Conservation (phyloP, 208 protist genomes). For the Leishmania tarentolae region DNA sequence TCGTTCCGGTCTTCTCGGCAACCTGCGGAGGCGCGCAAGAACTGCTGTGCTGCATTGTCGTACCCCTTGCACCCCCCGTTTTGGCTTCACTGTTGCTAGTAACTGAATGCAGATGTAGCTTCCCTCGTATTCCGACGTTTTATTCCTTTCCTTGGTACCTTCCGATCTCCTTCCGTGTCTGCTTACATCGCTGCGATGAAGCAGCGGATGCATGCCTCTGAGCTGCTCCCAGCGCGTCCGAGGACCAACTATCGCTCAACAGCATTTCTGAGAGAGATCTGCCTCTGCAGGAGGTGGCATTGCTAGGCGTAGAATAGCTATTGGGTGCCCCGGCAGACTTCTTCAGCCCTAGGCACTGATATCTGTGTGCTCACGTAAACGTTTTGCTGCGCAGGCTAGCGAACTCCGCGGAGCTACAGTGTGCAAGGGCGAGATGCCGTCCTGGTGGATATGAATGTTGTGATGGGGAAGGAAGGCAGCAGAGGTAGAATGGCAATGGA, state of each 20-base stretch:
- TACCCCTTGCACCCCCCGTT: not conserved
- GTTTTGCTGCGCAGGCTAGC: constrained; percentile 15
- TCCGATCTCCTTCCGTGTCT: not conserved
- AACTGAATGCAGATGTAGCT: not conserved
- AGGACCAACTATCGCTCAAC: not conserved
- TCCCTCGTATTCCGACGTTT: not conserved
- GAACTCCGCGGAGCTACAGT: not conserved
- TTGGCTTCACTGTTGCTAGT: not conserved
- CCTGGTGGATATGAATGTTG: constrained; percentile 4
- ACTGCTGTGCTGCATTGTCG: not conserved
- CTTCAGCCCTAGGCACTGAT: constrained; percentile 41
- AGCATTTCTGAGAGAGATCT: not conserved
- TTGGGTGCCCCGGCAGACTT: constrained; percentile 12
- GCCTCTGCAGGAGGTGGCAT: constrained; percentile 13
- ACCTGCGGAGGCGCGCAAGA: not conserved
- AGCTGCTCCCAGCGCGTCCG: not conserved
- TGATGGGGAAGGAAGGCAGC: not conserved
- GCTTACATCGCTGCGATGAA: not conserved
- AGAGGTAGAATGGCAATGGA: not conserved
- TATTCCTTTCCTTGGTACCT: too few relatives aligned
- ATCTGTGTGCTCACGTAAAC: constrained; percentile 11
- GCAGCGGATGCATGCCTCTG: constrained; percentile 8
- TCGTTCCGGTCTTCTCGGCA: not conserved
- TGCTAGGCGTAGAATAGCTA: constrained; percentile 41
- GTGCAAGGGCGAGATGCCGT: constrained; percentile 21